Base-by-base conservation (phyloP, 495 filamentous ascomycete species). In the Ascodesmis nigricans region DNA sequence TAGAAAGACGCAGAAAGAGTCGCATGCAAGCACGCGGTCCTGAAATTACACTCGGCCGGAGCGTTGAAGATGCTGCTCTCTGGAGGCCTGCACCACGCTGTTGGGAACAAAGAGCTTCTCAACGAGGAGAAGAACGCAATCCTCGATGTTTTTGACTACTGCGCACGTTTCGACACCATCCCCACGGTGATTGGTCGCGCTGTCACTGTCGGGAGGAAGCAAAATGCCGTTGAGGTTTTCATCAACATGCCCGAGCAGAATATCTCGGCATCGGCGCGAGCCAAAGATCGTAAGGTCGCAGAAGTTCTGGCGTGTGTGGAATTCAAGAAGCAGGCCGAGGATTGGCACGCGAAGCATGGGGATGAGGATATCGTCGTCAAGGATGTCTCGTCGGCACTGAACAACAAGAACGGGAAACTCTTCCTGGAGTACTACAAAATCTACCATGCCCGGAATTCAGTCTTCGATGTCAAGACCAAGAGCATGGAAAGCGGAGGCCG, bases 131-230 rank as follows among this genome's bases (percentile, higher is more conserved):
- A 41, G n/a, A 48, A 55, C 44, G 54, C 51, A 3, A 49, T 47
- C 13, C 38, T 50, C 38, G 62, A 64, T 34, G 53, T 64, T 20
- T 64, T 59, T 47, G 59, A 63, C 38, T 63, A 64, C 40, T 60
- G 58, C 22, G 61, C 62, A 3, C 46, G 58, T 22, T 61, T 60
- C 37, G 55, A 58, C 28, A 31, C 39, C 5, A 38, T 61, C 11
- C 61, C 61, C 3, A 42, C 15, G 3, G 49, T 62, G 22, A 41
- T 39, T 11, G 26, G 41, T n/a, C 31, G 37, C 1, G 35, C 38
- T 8, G 20, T 44, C 13, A 21, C 16, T 34, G 37, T 11, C 31
- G 27, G 23, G 50, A 36, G 9, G 13, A 2, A 27, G 20, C 27
- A 26, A 36, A 31, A 49, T 16, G 21, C 18, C 28, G 8, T 55